Base-by-base conservation (phyloP, 306 rosid genomes). In the Quercus cerris region DNA sequence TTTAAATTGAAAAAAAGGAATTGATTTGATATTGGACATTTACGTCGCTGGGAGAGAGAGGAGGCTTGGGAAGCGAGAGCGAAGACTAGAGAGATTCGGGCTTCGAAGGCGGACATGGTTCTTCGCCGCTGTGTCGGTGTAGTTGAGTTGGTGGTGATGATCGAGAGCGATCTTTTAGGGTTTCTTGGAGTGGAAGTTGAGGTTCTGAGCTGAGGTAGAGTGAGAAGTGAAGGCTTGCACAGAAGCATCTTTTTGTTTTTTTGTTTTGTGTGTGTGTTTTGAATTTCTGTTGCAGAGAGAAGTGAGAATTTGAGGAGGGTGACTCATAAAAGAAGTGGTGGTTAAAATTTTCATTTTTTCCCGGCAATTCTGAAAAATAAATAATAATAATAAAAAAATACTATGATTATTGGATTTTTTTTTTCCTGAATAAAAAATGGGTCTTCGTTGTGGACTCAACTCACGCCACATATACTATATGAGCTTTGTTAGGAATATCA, bases 51-150 rank as follows among this genome's bases (percentile, higher is more conserved):
- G 46, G 94, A 85, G 74, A 89, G 75, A 67, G 98, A 30, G 49
- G 84, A 80, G 61, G 97, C 81, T 84, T 93, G 99, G n/a, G 88
- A 81, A 77, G 93, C 93, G 73, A 95, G 93, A 62, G 96, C 96
- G 71, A 91, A 78, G 56, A 93, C 78, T 17, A 95, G 96, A 15
- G 98, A 95, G 86, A 83, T 56, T 84, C 98, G 95, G 61, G 93
- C 78, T 89, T 91, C 99, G 19, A 71, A 78, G 1, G 94, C 88
- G 13, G 97, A 90, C 62, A 89, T 83, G 75, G 90, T 66, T 80
- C 80, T 87, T 74, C 84, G 88, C 51, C 35, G 86, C 31, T 51
- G 63, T 14, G 82, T 86, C 52, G 56, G 81, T 58, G 83, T 75
- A 52, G 85, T 85, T 25, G 89, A 91, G 80, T 63, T 80, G 69